Conservation (phyloP, 169 alveolate species). For the Eimeria brunetti region DNA sequence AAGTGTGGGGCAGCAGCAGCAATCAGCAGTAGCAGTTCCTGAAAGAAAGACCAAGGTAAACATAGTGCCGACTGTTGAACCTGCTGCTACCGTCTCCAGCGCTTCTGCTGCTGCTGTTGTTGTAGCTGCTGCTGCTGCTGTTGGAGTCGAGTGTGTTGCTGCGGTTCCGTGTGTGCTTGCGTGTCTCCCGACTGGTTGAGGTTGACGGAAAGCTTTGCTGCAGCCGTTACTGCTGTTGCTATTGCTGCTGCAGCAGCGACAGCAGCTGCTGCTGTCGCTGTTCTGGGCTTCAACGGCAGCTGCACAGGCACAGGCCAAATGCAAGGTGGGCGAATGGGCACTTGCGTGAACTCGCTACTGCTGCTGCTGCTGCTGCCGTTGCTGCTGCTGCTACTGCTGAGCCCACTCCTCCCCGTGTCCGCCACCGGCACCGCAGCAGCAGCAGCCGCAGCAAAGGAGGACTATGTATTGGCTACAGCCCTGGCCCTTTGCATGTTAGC, state of each 20-base stretch:
- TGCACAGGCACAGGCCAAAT: conserved; percentile 20
- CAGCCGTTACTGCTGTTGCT: neutral
- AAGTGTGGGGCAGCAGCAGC: conserved; percentile 48
- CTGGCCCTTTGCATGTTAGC: neutral
- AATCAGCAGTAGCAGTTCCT: neutral
- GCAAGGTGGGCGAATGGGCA: conserved; percentile 19
- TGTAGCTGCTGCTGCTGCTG: conserved; percentile 28
- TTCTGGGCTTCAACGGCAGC: conserved; percentile 18
- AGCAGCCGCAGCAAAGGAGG: conserved; percentile 23
- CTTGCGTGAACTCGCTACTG: neutral
- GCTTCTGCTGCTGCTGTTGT: conserved; percentile 2
- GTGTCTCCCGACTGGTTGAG: neutral
- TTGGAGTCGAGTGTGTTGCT: neutral
- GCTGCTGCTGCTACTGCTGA: conserved; percentile 34
- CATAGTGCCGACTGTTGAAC: neutral
- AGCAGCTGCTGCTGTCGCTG: conserved; percentile 43
- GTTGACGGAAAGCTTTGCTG: neutral
- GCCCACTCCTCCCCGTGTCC: neutral
- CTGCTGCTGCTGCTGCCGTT: conserved; percentile 19
- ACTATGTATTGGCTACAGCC: neutral
- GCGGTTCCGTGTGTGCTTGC: neutral
- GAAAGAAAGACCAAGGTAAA: neutral
- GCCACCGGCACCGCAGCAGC: neutral
- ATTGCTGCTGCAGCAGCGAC: conserved; percentile 1
- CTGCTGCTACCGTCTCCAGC: neutral